Conservation (phyloP, 768 basidiomycete genomes). For the Phlebiopsis gigantea region DNA sequence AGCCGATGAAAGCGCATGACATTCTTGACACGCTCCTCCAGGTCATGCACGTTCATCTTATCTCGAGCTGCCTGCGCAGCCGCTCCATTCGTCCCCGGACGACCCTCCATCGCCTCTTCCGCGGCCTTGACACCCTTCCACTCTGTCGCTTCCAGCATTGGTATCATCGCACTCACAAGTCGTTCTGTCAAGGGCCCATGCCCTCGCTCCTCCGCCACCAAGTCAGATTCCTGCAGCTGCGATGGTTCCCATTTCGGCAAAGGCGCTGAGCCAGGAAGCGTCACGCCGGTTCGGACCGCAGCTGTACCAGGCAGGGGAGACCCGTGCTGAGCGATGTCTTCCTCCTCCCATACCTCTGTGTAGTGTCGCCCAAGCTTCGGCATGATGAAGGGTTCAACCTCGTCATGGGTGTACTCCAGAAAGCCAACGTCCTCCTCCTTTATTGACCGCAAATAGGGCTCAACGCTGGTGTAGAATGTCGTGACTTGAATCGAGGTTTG, state of each 20-base stretch:
- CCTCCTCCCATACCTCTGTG: slow-evolving; percentile 88
- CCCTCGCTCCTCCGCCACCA: slow-evolving; percentile 69
- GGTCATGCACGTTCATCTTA: slow-evolving; percentile 71
- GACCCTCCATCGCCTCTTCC: slow-evolving; percentile 79
- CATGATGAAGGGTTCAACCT: slow-evolving; percentile 80
- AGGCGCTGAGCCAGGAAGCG: slow-evolving; percentile 35
- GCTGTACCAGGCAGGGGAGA: slow-evolving; percentile 36
- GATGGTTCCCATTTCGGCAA: slow-evolving; percentile 80
- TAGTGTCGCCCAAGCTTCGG: slow-evolving; percentile 89
- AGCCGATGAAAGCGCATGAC: slow-evolving; percentile 76
- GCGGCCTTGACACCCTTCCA: slow-evolving; percentile 81
- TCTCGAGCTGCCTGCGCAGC: slow-evolving; percentile 75
- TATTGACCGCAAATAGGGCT: slow-evolving; percentile 84
- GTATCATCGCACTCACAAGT: slow-evolving; percentile 67
- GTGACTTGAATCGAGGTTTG: slow-evolving; percentile 50
- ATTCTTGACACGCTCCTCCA: slow-evolving; percentile 71
- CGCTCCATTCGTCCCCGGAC: slow-evolving; percentile 63
- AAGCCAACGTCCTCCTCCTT: slow-evolving; percentile 96
- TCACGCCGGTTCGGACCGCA: slow-evolving; percentile 31
- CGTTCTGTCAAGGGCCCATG: slow-evolving; percentile 88
- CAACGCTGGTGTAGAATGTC: slow-evolving; percentile 85
- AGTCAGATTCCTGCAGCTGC: slow-evolving; percentile 66
- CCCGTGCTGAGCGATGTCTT: slow-evolving; percentile 58
- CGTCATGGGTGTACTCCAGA: slow-evolving; percentile 86
- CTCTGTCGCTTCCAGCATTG: slow-evolving; percentile 53